Base-by-base conservation (phyloP, 2,329 filamentous ascomycete species). In the Ustulina deusta region DNA sequence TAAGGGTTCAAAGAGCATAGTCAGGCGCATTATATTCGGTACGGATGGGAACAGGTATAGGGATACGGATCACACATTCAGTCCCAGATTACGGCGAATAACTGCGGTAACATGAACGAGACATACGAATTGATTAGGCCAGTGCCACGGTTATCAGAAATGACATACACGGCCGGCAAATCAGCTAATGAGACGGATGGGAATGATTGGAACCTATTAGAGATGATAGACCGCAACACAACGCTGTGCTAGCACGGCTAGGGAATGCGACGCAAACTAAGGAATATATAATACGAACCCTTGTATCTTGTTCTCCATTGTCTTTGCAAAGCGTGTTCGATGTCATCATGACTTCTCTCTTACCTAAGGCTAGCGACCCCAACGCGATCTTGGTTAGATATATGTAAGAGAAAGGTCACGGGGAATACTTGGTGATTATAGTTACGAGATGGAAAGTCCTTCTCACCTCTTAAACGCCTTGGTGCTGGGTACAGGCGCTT, bases 371-470 rank as follows among this genome's bases (percentile, higher is more conserved):
- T 9, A 49, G 44, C 34, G 22, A 13, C 10, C 17, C n/a, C 9
- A 7, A 17, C 20, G 17, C 17, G 44, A 25, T 40, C 20, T 34
- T 51, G 29, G 38, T 57, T 42, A 25, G 48, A n/a, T n/a, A n/a
- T n/a, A n/a, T n/a, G n/a, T n/a, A n/a, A n/a, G 13, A 36, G 27
- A 46, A 15, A 29, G 44, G 61, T 69, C 64, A 69, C 64, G 61
- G 60, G 60, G 29, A 57, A 22, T 20, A 38, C 6, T 25, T 42
- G 61, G 38, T 62, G 61, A 59, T 57, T 59, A 65, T 61, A n/a
- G 59, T 68, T 70, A 64, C 58, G 68, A 54, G 36, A 69, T 62
- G 29, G 57, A 57, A 64, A 64, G 49, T 51, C 34, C 52, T 34
- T 13, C n/a, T 32, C 49, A 34, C 49, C 27, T 32, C 22, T 27